Conservation (phyloP, 202 grass and related monocot species). For the Zizania palustris region DNA sequence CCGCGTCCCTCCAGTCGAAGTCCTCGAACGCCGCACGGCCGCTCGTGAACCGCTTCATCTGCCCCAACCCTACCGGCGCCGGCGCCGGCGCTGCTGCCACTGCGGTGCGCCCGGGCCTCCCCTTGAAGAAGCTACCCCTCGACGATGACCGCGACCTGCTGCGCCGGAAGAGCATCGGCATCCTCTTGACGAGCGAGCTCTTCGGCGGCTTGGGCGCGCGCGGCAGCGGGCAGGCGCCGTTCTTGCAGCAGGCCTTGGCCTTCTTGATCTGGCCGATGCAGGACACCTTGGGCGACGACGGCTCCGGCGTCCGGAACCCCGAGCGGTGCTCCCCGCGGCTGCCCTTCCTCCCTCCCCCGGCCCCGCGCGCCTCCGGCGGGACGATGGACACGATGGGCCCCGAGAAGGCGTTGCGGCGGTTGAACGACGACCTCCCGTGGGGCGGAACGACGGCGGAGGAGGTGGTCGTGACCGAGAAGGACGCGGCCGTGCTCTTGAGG, state of each 20-base stretch:
- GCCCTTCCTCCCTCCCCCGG: constrained; percentile 15
- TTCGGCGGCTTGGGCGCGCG: constrained; percentile 10
- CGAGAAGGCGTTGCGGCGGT: constrained; percentile 70
- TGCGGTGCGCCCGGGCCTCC: too few relatives aligned
- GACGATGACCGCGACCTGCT: constrained; percentile 51
- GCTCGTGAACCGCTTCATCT: constrained; percentile 89
- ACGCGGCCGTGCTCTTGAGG: constrained; percentile 60
- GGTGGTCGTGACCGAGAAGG: constrained; percentile 35
- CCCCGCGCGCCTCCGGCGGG: constrained; percentile 62
- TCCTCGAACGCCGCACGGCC: constrained; percentile 62
- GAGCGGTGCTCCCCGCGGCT: background rate
- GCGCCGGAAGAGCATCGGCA: constrained; percentile 62
- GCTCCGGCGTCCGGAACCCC: constrained; percentile 64
- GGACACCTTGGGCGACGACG: constrained; percentile 80
- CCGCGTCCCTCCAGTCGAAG: constrained; percentile 72
- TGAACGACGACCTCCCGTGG: constrained; percentile 44
- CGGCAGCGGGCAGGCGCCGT: constrained; percentile 48
- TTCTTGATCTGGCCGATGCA: constrained; percentile 94
- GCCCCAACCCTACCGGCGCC: constrained; percentile 45
- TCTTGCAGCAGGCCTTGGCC: constrained; percentile 54
- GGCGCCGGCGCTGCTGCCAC: background rate
- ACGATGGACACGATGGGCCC: constrained; percentile 72
- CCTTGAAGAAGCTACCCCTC: too few relatives aligned
- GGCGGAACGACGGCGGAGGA: background rate
- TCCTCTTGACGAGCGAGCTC: constrained; percentile 47